phyloP scores from a whole-genome alignment of 2,329 filamentous ascomycete genomes.

The Alternaria tenuissima region DNA sequence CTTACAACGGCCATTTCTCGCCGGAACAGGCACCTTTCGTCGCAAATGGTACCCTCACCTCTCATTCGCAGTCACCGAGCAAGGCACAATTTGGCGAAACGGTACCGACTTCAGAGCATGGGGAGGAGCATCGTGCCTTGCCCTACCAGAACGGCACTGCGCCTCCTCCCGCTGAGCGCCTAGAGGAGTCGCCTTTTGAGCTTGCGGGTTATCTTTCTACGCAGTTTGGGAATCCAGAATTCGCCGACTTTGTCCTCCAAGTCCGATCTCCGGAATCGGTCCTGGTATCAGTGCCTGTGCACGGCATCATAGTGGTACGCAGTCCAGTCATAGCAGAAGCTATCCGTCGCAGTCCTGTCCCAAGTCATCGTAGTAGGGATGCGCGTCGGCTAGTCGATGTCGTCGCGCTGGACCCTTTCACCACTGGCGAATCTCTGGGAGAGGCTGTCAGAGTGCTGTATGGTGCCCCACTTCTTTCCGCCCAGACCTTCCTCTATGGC shows the following conservation, averaged over 20 bases:
- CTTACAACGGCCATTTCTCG: slow-evolving; percentile 31
- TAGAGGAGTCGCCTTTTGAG: slow-evolving; percentile 40
- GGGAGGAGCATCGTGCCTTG: slow-evolving; percentile 29
- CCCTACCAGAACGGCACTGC: slow-evolving; percentile 30
- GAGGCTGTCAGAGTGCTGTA: slow-evolving; percentile 51
- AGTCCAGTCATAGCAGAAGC: slow-evolving; percentile 46
- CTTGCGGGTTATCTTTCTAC: slow-evolving; percentile 44
- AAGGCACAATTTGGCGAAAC: slow-evolving; percentile 40
- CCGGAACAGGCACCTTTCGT: slow-evolving; percentile 23
- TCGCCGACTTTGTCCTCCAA: slow-evolving; percentile 49
- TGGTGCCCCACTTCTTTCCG: slow-evolving; percentile 42
- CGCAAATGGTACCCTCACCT: slow-evolving; percentile 38
- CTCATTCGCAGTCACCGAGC: slow-evolving; percentile 46
- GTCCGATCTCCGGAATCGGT: slow-evolving; percentile 39
- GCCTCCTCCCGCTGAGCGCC: slow-evolving; percentile 22
- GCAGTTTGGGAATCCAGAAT: slow-evolving; percentile 47
- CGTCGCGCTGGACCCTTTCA: slow-evolving; percentile 36
- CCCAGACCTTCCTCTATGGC: slow-evolving; percentile 40
- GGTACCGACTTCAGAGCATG: slow-evolving; percentile 28
- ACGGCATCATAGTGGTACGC: slow-evolving; percentile 46
- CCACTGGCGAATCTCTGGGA: slow-evolving; percentile 40
- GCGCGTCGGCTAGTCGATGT: slow-evolving; percentile 38
- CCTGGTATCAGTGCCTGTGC: slow-evolving; percentile 45
- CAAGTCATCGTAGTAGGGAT: slow-evolving; percentile 34
- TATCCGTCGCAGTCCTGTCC: slow-evolving; percentile 31